Evolutionary conservation across 371 early-diverging fungal genomes (phyloP).

Genomic region (Zychaea mexicana): DNA sequence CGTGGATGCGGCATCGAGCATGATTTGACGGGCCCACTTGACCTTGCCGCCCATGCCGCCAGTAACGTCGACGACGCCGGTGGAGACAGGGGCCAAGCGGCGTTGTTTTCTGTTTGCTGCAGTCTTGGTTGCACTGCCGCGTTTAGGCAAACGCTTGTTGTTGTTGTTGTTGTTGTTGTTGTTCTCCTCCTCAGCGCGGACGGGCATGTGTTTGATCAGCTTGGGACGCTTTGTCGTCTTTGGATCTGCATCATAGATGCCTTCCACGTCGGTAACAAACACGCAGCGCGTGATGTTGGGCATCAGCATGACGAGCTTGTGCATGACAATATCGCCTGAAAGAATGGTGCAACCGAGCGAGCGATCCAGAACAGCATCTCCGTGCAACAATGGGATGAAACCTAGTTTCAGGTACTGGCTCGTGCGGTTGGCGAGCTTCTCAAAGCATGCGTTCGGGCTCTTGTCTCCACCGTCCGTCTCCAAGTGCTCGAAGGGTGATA

Average conservation of each 20-base stretch:
- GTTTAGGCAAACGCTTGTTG: background rate
- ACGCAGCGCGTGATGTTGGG: conserved; percentile 38
- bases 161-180: background rate
- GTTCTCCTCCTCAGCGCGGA: background rate
- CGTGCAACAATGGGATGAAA: conserved; percentile 49
- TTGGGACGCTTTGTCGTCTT: conserved; percentile 25
- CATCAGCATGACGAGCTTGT: conserved; percentile 28
- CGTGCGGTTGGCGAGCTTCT: conserved; percentile 17
- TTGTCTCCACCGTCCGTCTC: conserved; percentile 27
- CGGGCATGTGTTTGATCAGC: conserved; percentile 16
- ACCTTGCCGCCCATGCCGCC: conserved; percentile 51
- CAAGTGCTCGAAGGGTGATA: conserved; percentile 45
- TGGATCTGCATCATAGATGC: conserved; percentile 46
- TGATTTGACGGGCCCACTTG: conserved; percentile 41
- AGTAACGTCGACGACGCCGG: conserved; percentile 37
- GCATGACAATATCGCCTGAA: conserved; percentile 51
- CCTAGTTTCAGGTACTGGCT: conserved; percentile 30
- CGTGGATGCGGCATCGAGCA: conserved; percentile 15
- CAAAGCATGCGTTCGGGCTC: conserved; percentile 17
- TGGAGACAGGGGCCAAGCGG: background rate
- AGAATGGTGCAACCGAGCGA: conserved; percentile 45
- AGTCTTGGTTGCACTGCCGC: conserved; percentile 5
- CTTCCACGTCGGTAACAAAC: conserved; percentile 53
- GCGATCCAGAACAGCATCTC: conserved; percentile 48
- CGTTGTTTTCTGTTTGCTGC: conserved; percentile 3